phyloP scores from a whole-genome alignment of 2,329 filamentous ascomycete genomes.

The Cladobotryum mycophilum region DNA sequence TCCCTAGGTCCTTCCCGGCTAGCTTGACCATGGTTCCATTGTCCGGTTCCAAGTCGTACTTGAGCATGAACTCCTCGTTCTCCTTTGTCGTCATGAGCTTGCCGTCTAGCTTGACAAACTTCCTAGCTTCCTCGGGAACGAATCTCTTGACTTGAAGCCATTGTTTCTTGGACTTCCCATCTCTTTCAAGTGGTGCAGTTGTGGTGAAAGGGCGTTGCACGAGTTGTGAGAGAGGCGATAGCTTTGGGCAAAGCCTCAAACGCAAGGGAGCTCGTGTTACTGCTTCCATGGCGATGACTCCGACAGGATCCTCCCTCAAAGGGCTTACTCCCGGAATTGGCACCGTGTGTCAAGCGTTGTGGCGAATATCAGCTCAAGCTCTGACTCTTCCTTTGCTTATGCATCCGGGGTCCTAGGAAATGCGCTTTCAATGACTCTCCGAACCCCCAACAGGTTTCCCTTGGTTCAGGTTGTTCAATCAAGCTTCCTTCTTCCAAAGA shows the following conservation, averaged over 20 bases:
- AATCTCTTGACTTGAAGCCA: conserved; percentile 10
- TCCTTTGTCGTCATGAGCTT: conserved; percentile 24
- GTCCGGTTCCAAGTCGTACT: conserved; percentile 19
- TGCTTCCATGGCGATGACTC: conserved; percentile 17
- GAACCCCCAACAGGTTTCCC: background rate
- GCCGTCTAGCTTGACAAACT: conserved; percentile 19
- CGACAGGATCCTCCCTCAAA: conserved; percentile 3
- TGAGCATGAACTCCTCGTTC: conserved; percentile 22
- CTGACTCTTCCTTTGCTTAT: background rate
- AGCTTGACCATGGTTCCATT: conserved; percentile 16
- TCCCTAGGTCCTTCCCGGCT: conserved; percentile 8
- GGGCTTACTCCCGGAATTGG: conserved; percentile 12
- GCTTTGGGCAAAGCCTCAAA: background rate
- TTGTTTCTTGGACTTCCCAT: background rate
- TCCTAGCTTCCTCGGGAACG: conserved; percentile 16
- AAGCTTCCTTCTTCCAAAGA: background rate
- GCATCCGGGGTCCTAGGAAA: too few relatives aligned
- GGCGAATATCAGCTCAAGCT: background rate
- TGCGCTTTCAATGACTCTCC: background rate
- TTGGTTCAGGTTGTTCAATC: background rate
- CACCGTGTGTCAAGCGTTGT: background rate
- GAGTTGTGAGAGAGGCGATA: background rate
- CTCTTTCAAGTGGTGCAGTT: conserved; percentile 5
- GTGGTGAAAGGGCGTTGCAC: background rate
- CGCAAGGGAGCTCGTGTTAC: conserved; percentile 16